A percentile compares a stretch with the other conserved stretches of the same genome.
Conservation (phyloP, 1,284 basidiomycete species). For the Cronartium ribicola region DNA sequence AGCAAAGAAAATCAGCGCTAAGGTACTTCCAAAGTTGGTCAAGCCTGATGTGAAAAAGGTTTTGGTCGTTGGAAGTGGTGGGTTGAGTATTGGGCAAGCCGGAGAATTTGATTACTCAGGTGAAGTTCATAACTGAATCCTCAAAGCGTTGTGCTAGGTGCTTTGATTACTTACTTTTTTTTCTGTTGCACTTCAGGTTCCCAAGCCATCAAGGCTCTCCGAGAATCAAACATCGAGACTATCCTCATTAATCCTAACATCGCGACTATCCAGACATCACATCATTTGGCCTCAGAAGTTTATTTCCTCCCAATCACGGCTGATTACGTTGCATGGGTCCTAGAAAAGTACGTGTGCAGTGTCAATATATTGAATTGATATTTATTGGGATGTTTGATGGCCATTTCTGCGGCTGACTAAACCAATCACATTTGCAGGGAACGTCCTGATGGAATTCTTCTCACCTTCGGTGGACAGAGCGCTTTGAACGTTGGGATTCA, state of each 20-base stretch:
- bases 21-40: conserved; percentile 78
- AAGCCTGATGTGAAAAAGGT: conserved; percentile 90
- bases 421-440: conserved; percentile 55
- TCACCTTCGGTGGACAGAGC: conserved; percentile 97
- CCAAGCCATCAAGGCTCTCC: conserved; percentile 95
- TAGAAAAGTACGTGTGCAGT: conserved; percentile 66
- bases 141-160: background rate
- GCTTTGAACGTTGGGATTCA: conserved; percentile 97
- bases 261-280: conserved; percentile 94
- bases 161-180: background rate
- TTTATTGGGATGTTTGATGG: background rate
- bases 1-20: conserved; percentile 81
- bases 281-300: conserved; percentile 90
- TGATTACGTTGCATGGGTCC: conserved; percentile 96
- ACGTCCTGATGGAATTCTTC: conserved; percentile 89
- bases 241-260: conserved; percentile 97
- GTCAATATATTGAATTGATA: background rate
- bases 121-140: conserved; percentile 46
- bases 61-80: conserved; percentile 91
- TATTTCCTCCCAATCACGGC: conserved; percentile 96
- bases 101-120: conserved; percentile 99
- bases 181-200: conserved; percentile 57
- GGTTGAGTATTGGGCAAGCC: conserved; percentile 94
- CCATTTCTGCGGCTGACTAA: too few relatives aligned
- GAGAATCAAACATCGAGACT: conserved; percentile 90